Base-by-base conservation (phyloP, 768 basidiomycete genomes). In the Boletus edulis region DNA sequence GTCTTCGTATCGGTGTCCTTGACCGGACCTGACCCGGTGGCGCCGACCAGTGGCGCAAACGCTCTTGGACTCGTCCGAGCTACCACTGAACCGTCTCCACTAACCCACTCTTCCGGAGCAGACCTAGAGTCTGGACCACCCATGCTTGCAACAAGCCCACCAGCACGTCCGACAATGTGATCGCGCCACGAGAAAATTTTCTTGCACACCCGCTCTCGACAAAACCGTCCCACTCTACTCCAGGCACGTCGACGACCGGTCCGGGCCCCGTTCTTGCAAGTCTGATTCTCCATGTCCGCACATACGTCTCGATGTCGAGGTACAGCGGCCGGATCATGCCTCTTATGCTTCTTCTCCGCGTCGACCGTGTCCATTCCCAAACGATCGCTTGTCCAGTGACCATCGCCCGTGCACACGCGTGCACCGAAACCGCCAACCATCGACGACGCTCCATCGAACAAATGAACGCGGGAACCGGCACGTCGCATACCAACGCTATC, bases 251-350 rank as follows among this genome's bases (percentile, higher is more conserved):
- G 22, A 48, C n/a, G 17, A 17, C 17, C 44, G 44, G 41, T 20
- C 49, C 37, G 51, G 7, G 5, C 18, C 22, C 51, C 34, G 27
- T 20, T 41, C 29, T 29, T 29, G 29, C 8, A 29, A 7, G 29
- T 29, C 17, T 45, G 38, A 38, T 18, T 41, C 22, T 38, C 42
- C 17, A 17, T 14, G 27, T 45, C 37, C 35, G 53, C 18, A 29
- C 20, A 17, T 8, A 22, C 18, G 18, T 15, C 11, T 20, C 0
- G 50, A 31, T 10, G 22, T 24, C 48, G 52, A 57, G 27, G n/a
- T 39, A 48, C 44, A 15, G 12, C 58, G 60, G 60, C 39, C 59
- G 64, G 67, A 64, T 56, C 64, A 55, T 53, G 37, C n/a, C 4
- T 44, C 18, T 10, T 8, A 1, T 44, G 17, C 54, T 43, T 52